Base-by-base conservation (phyloP, 1,284 basidiomycete genomes). In the Sparassis latifolia region DNA sequence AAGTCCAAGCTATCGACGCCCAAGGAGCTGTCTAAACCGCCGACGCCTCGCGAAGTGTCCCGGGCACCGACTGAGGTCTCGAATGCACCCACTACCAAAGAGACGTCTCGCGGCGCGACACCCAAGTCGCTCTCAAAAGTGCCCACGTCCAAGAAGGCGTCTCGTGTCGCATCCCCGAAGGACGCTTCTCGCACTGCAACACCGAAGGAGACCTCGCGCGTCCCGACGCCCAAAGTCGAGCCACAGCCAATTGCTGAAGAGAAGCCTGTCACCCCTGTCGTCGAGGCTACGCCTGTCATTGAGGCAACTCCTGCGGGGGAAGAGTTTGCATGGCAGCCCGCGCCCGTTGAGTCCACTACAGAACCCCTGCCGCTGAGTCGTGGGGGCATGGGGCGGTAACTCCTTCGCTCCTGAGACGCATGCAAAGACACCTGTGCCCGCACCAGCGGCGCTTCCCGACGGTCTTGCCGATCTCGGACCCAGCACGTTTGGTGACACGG, bases 191-290 rank as follows among this genome's bases (percentile, higher is more conserved):
- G 59, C 45, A 56, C 50, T 1, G 45, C 52, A 7, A 58, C 50
- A 3, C 59, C 61, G 5, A 53, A 54, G 9, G 53, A 50, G 41
- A 55, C 50, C 7, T 66, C 64, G 28, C 61, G 59, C 45, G 57
- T 50, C 2, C 20, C 20, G 20, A 20, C 20, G 20, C 50, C 60
- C 2, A 55, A 53, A 37, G 47, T 3, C 33, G 33, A 46, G 28
- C 57, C 59, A 5, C 50, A 54, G 5, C 52, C 53, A 30, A 6
- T 55, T 52, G 20, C 60, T 62, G 33, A 62, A 59, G 33, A 48
- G 49, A 53, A 49, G 5, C 33, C 53, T 5, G 57, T 53, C 5
- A 53, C 55, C n/a, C 51, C 41, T 20, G 20, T 20, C 20, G 20
- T 20, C 20, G 20, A 20, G 20, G 20, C 20, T 20, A 20, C 20